Evolutionary conservation across 2,329 filamentous ascomycete species (phyloP).

Genomic region (Beauveria varroae): DNA sequence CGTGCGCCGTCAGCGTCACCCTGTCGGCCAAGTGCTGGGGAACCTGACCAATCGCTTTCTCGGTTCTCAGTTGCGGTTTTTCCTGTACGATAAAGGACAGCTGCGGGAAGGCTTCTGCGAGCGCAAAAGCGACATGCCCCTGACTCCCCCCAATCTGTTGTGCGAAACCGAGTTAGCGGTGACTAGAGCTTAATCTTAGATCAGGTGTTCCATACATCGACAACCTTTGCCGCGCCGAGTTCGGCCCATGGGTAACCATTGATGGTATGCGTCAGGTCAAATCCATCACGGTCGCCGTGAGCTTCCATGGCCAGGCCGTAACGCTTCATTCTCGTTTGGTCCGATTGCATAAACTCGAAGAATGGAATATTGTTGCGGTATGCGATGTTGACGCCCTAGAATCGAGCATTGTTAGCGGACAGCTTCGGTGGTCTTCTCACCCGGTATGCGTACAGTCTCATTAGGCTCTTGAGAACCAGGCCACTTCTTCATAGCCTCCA

Average conservation of each 20-base stretch:
- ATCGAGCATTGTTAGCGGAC: neutral
- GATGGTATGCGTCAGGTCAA: conserved; percentile 17
- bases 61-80: conserved; percentile 32
- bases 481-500: conserved; percentile 28
- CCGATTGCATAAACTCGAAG: conserved; percentile 23
- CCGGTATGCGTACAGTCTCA: conserved; percentile 19
- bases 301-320: conserved; percentile 27
- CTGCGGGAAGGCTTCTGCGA: conserved; percentile 18
- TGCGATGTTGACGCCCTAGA: conserved; percentile 21
- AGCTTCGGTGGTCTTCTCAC: neutral
- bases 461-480: conserved; percentile 27
- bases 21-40: conserved; percentile 23
- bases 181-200: neutral
- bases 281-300: conserved; percentile 18
- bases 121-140: conserved; percentile 18
- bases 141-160: conserved; percentile 20
- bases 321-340: conserved; percentile 18
- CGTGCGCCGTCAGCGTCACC: conserved; percentile 36
- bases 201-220: conserved; percentile 18
- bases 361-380: conserved; percentile 18
- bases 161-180: neutral
- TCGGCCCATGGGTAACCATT: conserved; percentile 18
- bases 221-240: conserved; percentile 18
- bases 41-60: conserved; percentile 23
- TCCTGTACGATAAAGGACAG: conserved; percentile 43